Percentiles rank a stretch among this genome's conserved stretches.
These are phyloP conservation scores for Kwoniella sp. DNA, from an alignment of 768 basidiomycete genomes.

Conservation along the genomic window DNA sequence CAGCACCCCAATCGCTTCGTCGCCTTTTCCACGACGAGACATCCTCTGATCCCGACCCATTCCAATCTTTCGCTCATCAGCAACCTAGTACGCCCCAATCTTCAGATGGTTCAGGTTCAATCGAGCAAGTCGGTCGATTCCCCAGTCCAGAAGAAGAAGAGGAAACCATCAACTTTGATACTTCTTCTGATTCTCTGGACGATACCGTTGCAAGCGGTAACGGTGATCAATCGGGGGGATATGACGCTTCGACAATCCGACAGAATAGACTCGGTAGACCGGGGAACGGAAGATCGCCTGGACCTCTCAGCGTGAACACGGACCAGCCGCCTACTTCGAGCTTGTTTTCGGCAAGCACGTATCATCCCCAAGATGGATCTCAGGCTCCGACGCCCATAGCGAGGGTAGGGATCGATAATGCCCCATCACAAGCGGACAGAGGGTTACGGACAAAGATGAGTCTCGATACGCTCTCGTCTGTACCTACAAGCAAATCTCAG, in stretches of 20 bases:
- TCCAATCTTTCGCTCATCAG: slow-evolving; percentile 46
- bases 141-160: slow-evolving; percentile 28
- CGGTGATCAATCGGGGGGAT: too few species aligned
- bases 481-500: slow-evolving; percentile 33
- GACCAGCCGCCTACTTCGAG: background rate
- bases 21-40: slow-evolving; percentile 67
- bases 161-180: slow-evolving; percentile 14
- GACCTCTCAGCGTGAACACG: background rate
- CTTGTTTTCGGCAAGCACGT: background rate
- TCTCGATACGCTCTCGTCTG: slow-evolving; percentile 34
- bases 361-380: background rate
- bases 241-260: slow-evolving; percentile 33
- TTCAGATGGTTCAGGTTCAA: slow-evolving; percentile 36
- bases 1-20: slow-evolving; percentile 78
- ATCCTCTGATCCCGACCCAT: slow-evolving; percentile 40
- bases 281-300: slow-evolving; percentile 2
- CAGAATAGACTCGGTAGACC: background rate
- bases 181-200: background rate
- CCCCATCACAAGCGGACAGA: slow-evolving; percentile 9
- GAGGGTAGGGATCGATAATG: slow-evolving; percentile 2
- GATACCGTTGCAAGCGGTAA: too few species aligned
- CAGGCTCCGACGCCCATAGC: slow-evolving; percentile 18
- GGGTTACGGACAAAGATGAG: slow-evolving; percentile 27
- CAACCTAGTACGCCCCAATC: slow-evolving; percentile 41
- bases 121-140: slow-evolving; percentile 33